Conservation (phyloP, 805 yeast species). For the Wickerhamiella kurtzmanii region DNA sequence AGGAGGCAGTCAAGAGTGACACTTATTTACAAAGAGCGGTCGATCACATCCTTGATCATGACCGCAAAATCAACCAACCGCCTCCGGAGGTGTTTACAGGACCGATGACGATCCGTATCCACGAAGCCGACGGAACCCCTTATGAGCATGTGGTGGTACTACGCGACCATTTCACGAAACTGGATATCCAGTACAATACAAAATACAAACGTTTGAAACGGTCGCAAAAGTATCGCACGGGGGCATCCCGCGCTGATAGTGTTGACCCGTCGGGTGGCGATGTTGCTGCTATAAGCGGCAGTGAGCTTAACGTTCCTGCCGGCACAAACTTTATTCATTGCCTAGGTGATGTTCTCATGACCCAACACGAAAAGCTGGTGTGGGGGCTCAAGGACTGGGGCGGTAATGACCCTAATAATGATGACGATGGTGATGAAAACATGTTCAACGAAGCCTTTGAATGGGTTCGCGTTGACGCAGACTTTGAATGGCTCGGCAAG, state of each 20-base stretch:
- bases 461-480: conserved; percentile 97
- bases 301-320: conserved; percentile 12
- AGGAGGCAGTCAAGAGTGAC: conserved; percentile 24
- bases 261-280: conserved; percentile 10
- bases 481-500: conserved; percentile 89
- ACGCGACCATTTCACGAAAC: conserved; percentile 68
- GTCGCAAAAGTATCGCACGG: conserved; percentile 32
- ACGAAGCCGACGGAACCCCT: conserved; percentile 97
- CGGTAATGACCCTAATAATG: neutral
- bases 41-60: conserved; percentile 14
- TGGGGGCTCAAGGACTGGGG: conserved; percentile 70
- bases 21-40: conserved; percentile 31
- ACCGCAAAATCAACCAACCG: conserved; percentile 5
- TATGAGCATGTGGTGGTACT: conserved; percentile 93
- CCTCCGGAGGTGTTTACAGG: conserved; percentile 46
- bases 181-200: conserved; percentile 91
- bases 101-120: conserved; percentile 92
- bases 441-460: conserved; percentile 80
- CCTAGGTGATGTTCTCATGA: conserved; percentile 64
- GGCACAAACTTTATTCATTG: conserved; percentile 36
- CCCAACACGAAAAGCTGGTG: conserved; percentile 43
- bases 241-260: conserved; percentile 19
- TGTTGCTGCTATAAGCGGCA: conserved; percentile 17
- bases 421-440: conserved; percentile 50
- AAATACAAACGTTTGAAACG: conserved; percentile 74